Evolutionary conservation across 2,329 filamentous ascomycete genomes (phyloP).

Genomic region (Fusarium lateritium): DNA sequence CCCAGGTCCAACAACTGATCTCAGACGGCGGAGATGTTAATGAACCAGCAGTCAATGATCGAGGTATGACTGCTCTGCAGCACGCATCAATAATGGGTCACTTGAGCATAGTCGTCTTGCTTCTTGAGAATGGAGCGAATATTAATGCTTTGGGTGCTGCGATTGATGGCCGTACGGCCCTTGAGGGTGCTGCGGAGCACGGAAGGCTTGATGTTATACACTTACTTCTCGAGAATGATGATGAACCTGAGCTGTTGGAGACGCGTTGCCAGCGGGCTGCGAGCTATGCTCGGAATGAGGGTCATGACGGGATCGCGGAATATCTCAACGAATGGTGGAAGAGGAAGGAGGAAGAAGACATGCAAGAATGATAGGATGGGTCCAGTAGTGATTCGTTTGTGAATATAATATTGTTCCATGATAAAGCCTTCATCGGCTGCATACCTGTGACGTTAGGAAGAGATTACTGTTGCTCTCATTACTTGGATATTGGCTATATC

Average conservation of each 20-base stretch:
- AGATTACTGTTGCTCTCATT: too few relatives aligned
- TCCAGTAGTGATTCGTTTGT: too few relatives aligned
- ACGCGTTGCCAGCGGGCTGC: background rate
- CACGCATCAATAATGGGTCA: background rate
- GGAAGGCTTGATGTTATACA: constrained; percentile 24
- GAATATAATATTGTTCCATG: too few relatives aligned
- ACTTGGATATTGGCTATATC: too few relatives aligned
- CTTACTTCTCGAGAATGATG: constrained; percentile 30
- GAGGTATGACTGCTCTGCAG: background rate
- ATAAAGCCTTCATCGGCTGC: too few relatives aligned
- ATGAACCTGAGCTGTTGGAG: background rate
- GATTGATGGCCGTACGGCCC: constrained; percentile 8
- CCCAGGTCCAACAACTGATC: background rate
- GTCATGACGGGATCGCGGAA: background rate
- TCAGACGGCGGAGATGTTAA: background rate
- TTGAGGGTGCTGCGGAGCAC: constrained; percentile 24
- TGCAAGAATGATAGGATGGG: too few relatives aligned
- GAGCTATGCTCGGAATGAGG: background rate
- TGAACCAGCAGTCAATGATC: background rate
- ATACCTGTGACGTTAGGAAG: too few relatives aligned
- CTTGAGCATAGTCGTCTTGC: constrained; percentile 3
- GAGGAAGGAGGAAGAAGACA: too few relatives aligned
- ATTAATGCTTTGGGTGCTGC: constrained; percentile 5
- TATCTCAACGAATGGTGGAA: background rate
- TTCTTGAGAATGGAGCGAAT: constrained; percentile 18